Percentiles rank a stretch among this genome's conserved stretches.
phyloP scores from a whole-genome alignment of 2,329 filamentous ascomycete genomes.

The Stagonosporopsis chrysanthemi region DNA sequence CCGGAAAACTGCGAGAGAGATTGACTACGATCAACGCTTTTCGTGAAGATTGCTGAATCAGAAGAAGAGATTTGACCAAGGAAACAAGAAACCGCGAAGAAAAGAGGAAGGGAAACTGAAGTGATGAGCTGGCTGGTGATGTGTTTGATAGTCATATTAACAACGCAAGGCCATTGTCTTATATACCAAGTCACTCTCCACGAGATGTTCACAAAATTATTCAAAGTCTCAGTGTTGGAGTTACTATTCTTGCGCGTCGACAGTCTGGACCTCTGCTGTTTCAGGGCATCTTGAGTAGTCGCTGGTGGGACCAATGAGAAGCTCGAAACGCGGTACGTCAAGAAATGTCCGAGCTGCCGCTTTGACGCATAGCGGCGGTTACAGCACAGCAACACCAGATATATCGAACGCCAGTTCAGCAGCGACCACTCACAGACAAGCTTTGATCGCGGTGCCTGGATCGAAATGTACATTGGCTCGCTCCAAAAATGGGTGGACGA shows the following conservation, averaged over 20 bases:
- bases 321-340: conserved; percentile 34
- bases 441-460: conserved; percentile 26
- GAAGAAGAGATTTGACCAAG: conserved; percentile 37
- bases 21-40: conserved; percentile 19
- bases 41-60: not conserved
- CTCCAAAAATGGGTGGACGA: conserved; percentile 38
- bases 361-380: conserved; percentile 46
- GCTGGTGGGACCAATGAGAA: conserved; percentile 47
- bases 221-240: not conserved
- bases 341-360: conserved; percentile 47
- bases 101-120: conserved; percentile 45
- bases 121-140: conserved; percentile 42
- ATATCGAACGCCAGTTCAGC: conserved; percentile 33
- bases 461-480: conserved; percentile 32
- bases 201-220: conserved; percentile 15
- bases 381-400: conserved; percentile 36
- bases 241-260: conserved; percentile 46
- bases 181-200: conserved; percentile 15
- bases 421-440: conserved; percentile 38
- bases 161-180: conserved; percentile 10
- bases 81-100: conserved; percentile 40
- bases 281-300: conserved; percentile 50
- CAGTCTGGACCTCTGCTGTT: conserved; percentile 43
- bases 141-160: conserved; percentile 39
- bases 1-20: not conserved